Conservation (phyloP, 352 stramenopile species). For the Phytophthora vignae region DNA sequence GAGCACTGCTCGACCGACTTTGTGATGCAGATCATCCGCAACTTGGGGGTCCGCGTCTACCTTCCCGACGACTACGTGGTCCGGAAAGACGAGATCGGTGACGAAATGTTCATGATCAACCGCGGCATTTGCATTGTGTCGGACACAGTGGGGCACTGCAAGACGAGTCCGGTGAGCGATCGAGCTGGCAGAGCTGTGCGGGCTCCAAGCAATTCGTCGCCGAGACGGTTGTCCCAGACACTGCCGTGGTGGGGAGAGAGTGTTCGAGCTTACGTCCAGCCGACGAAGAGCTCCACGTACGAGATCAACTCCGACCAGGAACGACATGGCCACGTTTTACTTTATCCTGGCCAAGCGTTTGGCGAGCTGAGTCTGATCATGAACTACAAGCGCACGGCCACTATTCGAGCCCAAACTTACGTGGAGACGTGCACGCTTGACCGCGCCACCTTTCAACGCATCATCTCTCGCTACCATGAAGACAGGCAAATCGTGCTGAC, state of each 20-base stretch:
- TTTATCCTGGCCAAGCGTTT: conserved; percentile 31
- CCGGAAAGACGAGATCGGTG: conserved; percentile 35
- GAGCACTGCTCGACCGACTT: conserved; percentile 1
- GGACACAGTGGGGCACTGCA: neutral
- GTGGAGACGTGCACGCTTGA: conserved; percentile 22
- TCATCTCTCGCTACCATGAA: conserved; percentile 14
- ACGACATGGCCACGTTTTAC: neutral
- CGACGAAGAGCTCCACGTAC: neutral
- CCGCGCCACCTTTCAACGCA: conserved; percentile 3
- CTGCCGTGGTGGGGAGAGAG: too few relatives aligned
- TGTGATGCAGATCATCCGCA: neutral
- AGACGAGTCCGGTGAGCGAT: too few relatives aligned
- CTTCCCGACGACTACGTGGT: conserved; percentile 47
- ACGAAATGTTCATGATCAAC: conserved; percentile 57
- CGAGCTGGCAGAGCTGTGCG: too few relatives aligned
- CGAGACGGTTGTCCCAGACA: too few relatives aligned
- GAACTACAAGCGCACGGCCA: conserved; percentile 31
- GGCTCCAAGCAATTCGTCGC: too few relatives aligned
- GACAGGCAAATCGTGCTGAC: conserved; percentile 13
- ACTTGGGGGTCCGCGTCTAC: neutral
- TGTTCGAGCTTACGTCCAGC: neutral
- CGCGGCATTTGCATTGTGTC: neutral
- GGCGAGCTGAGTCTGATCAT: conserved; percentile 44
- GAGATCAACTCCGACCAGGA: neutral
- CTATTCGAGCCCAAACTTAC: conserved; percentile 22